These are phyloP conservation scores for Mucor lusitanicus DNA, from an alignment of 371 early-diverging fungal genomes.

Conservation along the genomic window DNA sequence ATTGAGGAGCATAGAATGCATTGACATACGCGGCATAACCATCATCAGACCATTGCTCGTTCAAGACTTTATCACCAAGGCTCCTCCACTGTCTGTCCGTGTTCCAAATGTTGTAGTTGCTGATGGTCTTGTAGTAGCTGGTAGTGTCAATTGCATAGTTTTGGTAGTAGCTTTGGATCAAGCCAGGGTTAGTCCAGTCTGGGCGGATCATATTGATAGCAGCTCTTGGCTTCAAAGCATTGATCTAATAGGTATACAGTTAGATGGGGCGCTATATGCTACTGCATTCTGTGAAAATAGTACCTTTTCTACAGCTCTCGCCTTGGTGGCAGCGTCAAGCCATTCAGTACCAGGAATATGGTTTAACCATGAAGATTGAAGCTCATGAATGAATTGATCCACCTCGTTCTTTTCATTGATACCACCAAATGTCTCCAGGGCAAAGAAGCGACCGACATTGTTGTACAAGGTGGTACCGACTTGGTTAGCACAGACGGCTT, in stretches of 20 bases:
- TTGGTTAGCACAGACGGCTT: not conserved
- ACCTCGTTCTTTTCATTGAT: constrained; percentile 26
- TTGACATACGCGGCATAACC: constrained; percentile 55
- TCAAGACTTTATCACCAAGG: not conserved
- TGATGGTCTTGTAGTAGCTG: constrained; percentile 46
- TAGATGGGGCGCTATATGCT: not conserved
- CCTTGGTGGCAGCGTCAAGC: constrained; percentile 53
- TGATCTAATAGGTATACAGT: constrained; percentile 11
- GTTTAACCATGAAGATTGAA: constrained; percentile 37
- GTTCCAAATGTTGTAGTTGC: not conserved
- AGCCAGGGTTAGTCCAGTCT: constrained; percentile 43
- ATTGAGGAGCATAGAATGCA: constrained; percentile 50
- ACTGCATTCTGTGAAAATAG: not conserved
- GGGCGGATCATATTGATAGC: constrained; percentile 49
- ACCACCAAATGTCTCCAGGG: constrained; percentile 33
- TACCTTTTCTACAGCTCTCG: constrained; percentile 49
- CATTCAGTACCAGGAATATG: constrained; percentile 45
- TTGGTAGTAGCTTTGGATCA: constrained; percentile 43
- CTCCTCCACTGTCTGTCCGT: not conserved
- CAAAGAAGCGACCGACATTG: constrained; percentile 16
- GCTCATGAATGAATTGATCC: constrained; percentile 27
- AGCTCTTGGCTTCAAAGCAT: constrained; percentile 30
- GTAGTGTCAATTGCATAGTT: constrained; percentile 21
- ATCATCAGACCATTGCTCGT: constrained; percentile 30
- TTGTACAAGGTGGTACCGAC: not conserved